phyloP scores from a whole-genome alignment of 192 early-diverging fungal genomes.

The Funneliformis geosporum region DNA sequence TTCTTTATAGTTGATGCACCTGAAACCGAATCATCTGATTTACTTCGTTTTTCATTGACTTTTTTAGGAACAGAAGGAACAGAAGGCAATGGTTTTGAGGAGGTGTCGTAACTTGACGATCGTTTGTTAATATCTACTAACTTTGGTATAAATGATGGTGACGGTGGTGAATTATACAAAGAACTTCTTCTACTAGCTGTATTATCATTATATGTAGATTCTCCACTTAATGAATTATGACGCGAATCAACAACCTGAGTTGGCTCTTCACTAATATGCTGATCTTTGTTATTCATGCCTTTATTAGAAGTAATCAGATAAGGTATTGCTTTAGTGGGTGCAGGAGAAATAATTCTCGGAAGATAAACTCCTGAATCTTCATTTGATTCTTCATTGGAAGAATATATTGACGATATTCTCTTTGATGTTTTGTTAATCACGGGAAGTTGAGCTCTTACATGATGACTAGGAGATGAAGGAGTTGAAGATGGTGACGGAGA shows the following conservation, averaged over 20 bases:
- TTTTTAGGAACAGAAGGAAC: not conserved
- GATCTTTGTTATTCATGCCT: not conserved
- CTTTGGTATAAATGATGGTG: not conserved
- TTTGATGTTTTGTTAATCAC: not conserved
- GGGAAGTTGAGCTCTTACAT: not conserved
- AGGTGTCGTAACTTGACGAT: not conserved
- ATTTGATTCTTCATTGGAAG: not conserved
- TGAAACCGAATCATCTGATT: not conserved
- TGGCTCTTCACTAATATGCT: not conserved
- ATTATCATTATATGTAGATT: not conserved
- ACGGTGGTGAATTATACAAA: not conserved
- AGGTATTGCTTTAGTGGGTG: not conserved
- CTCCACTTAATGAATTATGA: not conserved
- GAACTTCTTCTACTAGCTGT: not conserved
- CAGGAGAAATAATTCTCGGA: not conserved
- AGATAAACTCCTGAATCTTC: not conserved
- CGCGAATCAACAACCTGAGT: not conserved
- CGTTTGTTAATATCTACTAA: not conserved
- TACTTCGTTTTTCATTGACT: not conserved
- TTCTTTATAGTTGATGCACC: not conserved
- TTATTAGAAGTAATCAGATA: not conserved
- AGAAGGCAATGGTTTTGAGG: not conserved
- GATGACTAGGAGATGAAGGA: not conserved
- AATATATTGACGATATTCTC: not conserved
- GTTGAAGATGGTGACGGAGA: not conserved